Evolutionary conservation across 306 rosid species (phyloP), one percentile per base, ranked within the genome.

Genomic region (Notholithocarpus densiflorus): DNA sequence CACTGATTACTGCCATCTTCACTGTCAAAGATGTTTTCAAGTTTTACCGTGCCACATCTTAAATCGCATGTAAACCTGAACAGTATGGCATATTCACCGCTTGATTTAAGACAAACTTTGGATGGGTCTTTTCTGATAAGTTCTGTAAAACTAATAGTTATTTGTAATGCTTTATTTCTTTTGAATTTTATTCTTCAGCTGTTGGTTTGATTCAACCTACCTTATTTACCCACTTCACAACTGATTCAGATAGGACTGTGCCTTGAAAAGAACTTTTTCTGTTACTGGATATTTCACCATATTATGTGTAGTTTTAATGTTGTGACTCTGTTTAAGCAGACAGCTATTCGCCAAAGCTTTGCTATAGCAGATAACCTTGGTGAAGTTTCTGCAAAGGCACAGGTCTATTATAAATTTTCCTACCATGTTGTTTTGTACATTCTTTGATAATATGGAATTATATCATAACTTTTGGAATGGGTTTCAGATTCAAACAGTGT

Each of bases 341-440:
- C 97, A 43, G 84, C 97, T 84, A 93, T 94, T 85, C 97, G 90
- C 83, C 93, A 90, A 87, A 94, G 94, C 80, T 94, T 94, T 89
- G 98, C 98, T 27, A 73, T 83, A 68, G 91, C 89, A 6, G 97
- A 94, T 84, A 92, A 94, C 82, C 92, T 94, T 15, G 98, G 97
- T 77, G 98, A 92, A 87, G 88, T 94, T 84, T 89, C 97, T 66
- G 98, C 98, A 2, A 94, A 94, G 82, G 90, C 98, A 79, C 98
- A 94, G 97, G 98, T 94, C 55, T 56, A n/a, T 43, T 72, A 20
- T 77, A 31, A 61, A 56, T 62, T 24, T 53, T 32, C 64, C 29
- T 55, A 56, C 48, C 20, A 52, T 24, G 31, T 43, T 23, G 0
- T 54, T 64, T 60, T 71, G 4, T 14, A 40, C 26, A 43, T 23